phyloP scores from a whole-genome alignment of 106 monocot species.

The Posidonia australis region DNA sequence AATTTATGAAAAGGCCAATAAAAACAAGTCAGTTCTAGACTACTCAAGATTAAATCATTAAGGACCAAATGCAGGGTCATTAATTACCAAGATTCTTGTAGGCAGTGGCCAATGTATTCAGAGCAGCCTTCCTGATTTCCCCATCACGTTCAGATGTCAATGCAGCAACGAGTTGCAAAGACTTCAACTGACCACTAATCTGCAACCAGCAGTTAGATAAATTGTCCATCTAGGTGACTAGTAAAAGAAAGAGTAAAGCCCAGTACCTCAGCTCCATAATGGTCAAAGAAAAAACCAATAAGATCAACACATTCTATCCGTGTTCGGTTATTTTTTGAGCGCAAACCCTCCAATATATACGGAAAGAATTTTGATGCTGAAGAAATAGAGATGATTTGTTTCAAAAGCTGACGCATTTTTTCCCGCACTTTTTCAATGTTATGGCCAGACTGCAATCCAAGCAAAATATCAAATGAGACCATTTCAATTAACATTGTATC shows the following conservation, averaged over 20 bases:
- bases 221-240: not conserved
- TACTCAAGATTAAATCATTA: not conserved
- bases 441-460: conserved; percentile 75
- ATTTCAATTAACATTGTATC: too few relatives aligned
- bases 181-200: conserved; percentile 85
- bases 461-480: not conserved
- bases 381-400: conserved; percentile 75
- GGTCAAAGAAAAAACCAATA: conserved; percentile 75
- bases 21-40: not conserved
- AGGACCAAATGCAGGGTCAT: not conserved
- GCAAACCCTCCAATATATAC: conserved; percentile 78
- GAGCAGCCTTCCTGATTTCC: conserved; percentile 91
- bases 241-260: not conserved
- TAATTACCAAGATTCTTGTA: conserved; percentile 83
- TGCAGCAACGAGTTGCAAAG: conserved; percentile 77
- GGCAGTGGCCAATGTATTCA: conserved; percentile 93
- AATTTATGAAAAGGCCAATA: not conserved
- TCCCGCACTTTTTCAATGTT: conserved; percentile 95
- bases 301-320: conserved; percentile 93
- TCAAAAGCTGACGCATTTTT: conserved; percentile 88
- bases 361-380: conserved; percentile 76
- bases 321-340: conserved; percentile 93
- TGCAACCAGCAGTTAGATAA: conserved; percentile 20
- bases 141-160: conserved; percentile 97
- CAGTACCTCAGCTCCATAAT: conserved; percentile 72